Evolutionary conservation across 2,329 filamentous ascomycete species (phyloP), one percentile per base, ranked within the genome.

Genomic region (Huntiella decipiens): DNA sequence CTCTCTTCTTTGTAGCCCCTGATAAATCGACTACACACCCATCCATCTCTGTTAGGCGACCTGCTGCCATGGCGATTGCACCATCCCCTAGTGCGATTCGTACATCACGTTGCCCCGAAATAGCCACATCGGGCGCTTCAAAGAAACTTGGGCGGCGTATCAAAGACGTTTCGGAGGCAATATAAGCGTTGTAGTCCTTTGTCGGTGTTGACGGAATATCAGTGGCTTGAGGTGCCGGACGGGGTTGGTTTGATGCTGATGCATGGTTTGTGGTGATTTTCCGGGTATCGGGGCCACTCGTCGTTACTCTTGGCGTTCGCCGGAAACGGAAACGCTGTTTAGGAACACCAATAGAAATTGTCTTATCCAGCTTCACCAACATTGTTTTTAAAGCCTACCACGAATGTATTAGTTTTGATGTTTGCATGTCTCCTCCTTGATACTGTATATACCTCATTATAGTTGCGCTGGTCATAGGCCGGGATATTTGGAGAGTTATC

Each of bases 391-490:
- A 77, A 16, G 82, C 74, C 75, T 85, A 54, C 8, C 36, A 44
- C 16, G 8, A 34, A 12, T 5, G 12, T 15, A 38, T 52, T 37
- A 55, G 31, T 32, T 19, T 15, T 15, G 3, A 11, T 19, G 22
- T 17, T 41, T 17, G 28, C 19, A 22, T 28, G 22, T 12, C 22
- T 12, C 33, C 17, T 28, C 7, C 15, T 6, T 35, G 19, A 34
- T 15, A 10, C n/a, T 34, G 39, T 19, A 49, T 56, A 46, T 61
- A 86, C 83, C 64, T 87, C 77, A 38, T 79, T 74, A 57, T 94
- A 96, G 17, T 81, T 79, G 54, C 83, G 76, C 59, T 91, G 84
- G 56, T 96, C 91, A 58, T 95, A 92, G 5, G 85, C 77, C 2
- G 91, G 86, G 12, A 94, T 74, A 53, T 79, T 85, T 47, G 79